A percentile compares a stretch with the other conserved stretches of the same genome.
These are phyloP conservation scores for Verticillium dahliae DNA, from an alignment of 2,329 filamentous ascomycete genomes.

Conservation along the genomic window DNA sequence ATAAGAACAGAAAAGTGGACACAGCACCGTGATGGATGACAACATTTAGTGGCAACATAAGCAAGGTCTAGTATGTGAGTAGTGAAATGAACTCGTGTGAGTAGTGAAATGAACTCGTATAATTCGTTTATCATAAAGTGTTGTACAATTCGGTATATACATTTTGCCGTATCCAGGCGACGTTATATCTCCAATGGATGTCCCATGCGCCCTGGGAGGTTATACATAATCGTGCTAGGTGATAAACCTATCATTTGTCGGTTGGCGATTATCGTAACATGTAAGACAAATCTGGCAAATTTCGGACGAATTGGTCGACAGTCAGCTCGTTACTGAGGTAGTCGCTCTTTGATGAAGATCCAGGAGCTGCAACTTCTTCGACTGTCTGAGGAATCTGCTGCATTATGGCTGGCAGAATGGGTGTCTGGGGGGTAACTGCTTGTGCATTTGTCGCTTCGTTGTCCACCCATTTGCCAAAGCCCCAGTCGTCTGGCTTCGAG, in stretches of 20 bases:
- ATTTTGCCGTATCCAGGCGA: background rate
- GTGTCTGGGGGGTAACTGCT: too few relatives aligned
- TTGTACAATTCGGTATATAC: background rate
- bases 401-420: too few relatives aligned
- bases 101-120: background rate
- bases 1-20: background rate
- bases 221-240: background rate
- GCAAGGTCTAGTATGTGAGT: background rate
- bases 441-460: background rate
- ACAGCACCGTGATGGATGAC: background rate
- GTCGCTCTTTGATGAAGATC: background rate
- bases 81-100: background rate
- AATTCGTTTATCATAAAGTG: background rate
- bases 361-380: background rate
- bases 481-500: background rate
- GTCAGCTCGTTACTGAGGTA: constrained; percentile 21
- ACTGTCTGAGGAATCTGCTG: background rate
- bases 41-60: background rate
- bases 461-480: background rate
- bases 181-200: background rate
- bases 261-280: constrained; percentile 29
- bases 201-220: background rate
- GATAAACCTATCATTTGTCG: background rate
- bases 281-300: constrained; percentile 36
- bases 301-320: constrained; percentile 25